Percentiles rank a stretch among this genome's conserved stretches.
Evolutionary conservation across 257 asterid genomes (phyloP).

Genomic region (Ballota nigra): DNA sequence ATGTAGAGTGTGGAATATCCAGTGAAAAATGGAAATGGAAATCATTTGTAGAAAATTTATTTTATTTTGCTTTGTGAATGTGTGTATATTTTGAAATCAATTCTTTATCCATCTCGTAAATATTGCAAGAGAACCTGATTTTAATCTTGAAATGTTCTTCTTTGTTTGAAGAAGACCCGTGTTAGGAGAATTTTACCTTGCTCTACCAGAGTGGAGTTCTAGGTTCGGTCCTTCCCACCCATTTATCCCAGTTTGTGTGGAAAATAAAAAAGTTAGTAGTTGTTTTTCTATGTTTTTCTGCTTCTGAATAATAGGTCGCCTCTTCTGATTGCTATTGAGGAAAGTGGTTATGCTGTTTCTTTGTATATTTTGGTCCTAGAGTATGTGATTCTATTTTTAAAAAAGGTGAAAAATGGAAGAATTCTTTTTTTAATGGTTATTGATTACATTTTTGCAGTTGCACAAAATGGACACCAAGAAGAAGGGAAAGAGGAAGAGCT

Average conservation of each 20-base stretch:
- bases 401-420: not conserved
- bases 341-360: not conserved
- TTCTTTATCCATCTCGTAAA: not conserved
- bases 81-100: not conserved
- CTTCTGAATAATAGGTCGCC: not conserved
- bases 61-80: not conserved
- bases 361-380: not conserved
- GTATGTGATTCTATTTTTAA: not conserved
- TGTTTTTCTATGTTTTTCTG: not conserved
- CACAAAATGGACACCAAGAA: conserved; percentile 38
- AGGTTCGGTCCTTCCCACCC: not conserved
- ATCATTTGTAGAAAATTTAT: not conserved
- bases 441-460: conserved; percentile 22
- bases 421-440: not conserved
- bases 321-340: not conserved
- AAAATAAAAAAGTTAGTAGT: not conserved
- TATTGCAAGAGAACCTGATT: not conserved
- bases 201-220: not conserved
- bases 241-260: not conserved
- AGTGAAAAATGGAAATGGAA: not conserved
- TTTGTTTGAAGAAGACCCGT: not conserved
- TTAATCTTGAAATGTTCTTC: not conserved
- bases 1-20: not conserved
- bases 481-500: conserved; percentile 24
- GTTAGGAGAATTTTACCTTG: not conserved